Evolutionary conservation across 2,329 filamentous ascomycete genomes (phyloP).

Genomic region (Neopestalotiopsis sp.): DNA sequence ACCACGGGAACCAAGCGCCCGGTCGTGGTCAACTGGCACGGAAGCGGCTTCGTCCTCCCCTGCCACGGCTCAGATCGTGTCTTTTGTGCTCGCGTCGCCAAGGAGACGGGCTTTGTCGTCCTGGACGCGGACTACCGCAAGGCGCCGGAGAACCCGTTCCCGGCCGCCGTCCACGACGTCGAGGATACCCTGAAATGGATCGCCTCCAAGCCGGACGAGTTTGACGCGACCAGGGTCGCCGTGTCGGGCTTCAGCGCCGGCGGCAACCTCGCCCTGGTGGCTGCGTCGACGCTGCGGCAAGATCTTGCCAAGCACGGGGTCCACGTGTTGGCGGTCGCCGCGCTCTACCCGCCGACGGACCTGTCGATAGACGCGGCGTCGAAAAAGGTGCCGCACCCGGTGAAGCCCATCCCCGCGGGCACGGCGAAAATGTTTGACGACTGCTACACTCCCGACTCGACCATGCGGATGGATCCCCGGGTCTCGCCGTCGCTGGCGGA

Average conservation of each 20-base stretch:
- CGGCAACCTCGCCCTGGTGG: conserved; percentile 16
- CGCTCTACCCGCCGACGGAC: conserved; percentile 22
- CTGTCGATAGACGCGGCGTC: conserved; percentile 19
- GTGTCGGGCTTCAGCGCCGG: conserved; percentile 15
- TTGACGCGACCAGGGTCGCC: conserved; percentile 7
- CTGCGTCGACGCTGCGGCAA: not conserved
- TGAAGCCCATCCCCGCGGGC: conserved; percentile 18
- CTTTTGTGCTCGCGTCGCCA: conserved; percentile 11
- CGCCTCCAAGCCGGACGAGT: not conserved
- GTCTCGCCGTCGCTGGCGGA: conserved; percentile 23
- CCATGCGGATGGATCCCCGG: conserved; percentile 20
- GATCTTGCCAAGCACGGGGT: not conserved
- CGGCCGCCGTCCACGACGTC: conserved; percentile 13
- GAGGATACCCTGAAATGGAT: conserved; percentile 12
- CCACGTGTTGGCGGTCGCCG: conserved; percentile 14
- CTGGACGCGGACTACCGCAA: conserved; percentile 14
- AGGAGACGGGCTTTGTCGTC: conserved; percentile 13
- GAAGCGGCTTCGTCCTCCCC: conserved; percentile 13
- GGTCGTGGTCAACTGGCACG: conserved; percentile 14
- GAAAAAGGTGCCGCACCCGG: conserved; percentile 21
- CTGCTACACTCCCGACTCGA: conserved; percentile 23
- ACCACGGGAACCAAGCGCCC: not conserved
- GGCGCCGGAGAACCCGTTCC: conserved; percentile 11
- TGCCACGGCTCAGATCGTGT: not conserved
- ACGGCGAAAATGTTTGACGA: conserved; percentile 21